Percentiles rank a stretch among this genome's conserved stretches.
Evolutionary conservation across 169 alveolate species (phyloP).

Genomic region (Plasmodium coatneyi): DNA sequence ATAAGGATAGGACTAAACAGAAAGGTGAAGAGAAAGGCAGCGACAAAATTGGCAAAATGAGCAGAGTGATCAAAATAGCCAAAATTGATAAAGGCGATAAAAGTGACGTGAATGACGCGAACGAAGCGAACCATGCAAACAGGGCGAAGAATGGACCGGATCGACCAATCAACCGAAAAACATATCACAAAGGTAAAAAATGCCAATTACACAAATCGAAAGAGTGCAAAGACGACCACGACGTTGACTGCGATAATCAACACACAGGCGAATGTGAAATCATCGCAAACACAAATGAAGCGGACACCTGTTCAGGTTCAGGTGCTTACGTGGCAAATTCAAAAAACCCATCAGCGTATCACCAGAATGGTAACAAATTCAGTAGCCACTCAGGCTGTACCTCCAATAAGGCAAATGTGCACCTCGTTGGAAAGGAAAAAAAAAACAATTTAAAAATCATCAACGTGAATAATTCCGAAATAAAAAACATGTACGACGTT

Average conservation of each 20-base stretch:
- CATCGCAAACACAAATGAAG: not conserved
- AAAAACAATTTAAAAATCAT: not conserved
- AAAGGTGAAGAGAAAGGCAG: not conserved
- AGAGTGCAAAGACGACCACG: not conserved
- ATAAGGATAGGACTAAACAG: not conserved
- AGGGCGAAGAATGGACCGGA: not conserved
- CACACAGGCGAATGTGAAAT: not conserved
- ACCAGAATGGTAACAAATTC: not conserved
- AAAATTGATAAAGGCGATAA: not conserved
- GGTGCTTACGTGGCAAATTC: not conserved
- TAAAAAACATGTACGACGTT: not conserved
- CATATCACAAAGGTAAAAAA: not conserved
- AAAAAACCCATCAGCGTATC: not conserved
- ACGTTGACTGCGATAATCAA: not conserved
- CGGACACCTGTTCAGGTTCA: not conserved
- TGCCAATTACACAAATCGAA: not conserved
- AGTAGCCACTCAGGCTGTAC: not conserved
- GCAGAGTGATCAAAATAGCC: not conserved
- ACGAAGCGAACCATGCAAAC: not conserved
- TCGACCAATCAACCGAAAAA: not conserved
- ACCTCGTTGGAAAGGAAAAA: not conserved
- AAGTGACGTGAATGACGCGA: not conserved
- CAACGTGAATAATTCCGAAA: constrained; percentile 2
- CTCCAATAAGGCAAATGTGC: not conserved
- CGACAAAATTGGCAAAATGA: not conserved